Evolutionary conservation across 306 rosid genomes (phyloP).

Genomic region (Coriaria nepalensis): DNA sequence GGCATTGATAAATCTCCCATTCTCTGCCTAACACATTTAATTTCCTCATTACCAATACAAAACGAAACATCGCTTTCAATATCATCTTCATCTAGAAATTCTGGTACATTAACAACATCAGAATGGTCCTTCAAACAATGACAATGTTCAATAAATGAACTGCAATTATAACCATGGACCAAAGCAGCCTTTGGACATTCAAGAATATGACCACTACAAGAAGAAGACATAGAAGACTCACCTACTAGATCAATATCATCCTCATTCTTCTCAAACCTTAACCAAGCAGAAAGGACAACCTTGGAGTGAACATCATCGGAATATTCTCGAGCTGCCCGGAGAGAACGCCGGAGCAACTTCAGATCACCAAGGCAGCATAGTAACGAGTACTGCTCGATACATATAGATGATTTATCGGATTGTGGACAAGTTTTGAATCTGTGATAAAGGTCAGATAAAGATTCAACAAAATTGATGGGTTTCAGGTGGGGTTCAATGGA

Average conservation of each 20-base stretch:
- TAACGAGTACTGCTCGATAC: conserved; percentile 47
- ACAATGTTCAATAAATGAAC: conserved; percentile 48
- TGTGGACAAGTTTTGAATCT: conserved; percentile 36
- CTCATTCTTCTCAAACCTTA: conserved; percentile 66
- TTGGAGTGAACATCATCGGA: conserved; percentile 56
- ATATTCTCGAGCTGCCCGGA: conserved; percentile 62
- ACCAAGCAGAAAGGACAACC: conserved; percentile 62
- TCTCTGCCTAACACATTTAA: conserved; percentile 49
- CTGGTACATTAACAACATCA: background rate
- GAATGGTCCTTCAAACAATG: conserved; percentile 15
- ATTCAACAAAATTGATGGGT: conserved; percentile 34
- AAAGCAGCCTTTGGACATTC: conserved; percentile 64
- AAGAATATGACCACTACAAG: conserved; percentile 49
- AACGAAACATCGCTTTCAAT: conserved; percentile 40
- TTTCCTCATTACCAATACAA: conserved; percentile 47
- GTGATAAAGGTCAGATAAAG: conserved; percentile 31
- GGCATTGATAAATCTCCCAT: conserved; percentile 61
- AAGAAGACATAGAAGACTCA: conserved; percentile 27
- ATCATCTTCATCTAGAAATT: conserved; percentile 23
- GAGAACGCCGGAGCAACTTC: conserved; percentile 57
- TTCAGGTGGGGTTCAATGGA: conserved; percentile 33
- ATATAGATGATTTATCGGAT: conserved; percentile 33
- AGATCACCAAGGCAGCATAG: conserved; percentile 41
- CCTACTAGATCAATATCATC: conserved; percentile 48
- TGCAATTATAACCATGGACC: conserved; percentile 49